These are phyloP conservation scores for Scedosporium minutisporum DNA, from an alignment of 2,329 filamentous ascomycete genomes.

Conservation along the genomic window DNA sequence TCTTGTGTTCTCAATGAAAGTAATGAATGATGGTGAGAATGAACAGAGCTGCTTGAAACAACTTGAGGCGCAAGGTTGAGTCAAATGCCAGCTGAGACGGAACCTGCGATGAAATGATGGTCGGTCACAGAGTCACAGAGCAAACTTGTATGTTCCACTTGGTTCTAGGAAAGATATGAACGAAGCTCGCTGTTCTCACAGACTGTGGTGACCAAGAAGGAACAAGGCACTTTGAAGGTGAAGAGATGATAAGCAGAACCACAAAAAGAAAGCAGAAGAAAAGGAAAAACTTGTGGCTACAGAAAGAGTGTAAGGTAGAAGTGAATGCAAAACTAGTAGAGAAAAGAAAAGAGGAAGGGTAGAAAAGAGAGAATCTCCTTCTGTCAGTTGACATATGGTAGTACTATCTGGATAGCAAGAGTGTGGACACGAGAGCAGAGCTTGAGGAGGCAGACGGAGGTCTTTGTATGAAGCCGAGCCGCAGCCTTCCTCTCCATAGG, in stretches of 20 bases:
- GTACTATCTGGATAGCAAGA: not conserved
- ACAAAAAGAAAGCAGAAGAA: not conserved
- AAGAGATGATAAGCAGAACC: not conserved
- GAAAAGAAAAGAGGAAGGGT: not conserved
- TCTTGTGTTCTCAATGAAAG: not conserved
- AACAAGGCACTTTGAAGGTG: not conserved
- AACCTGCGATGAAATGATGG: not conserved
- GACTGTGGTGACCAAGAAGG: not conserved
- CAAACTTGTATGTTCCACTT: not conserved
- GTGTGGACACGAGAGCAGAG: not conserved
- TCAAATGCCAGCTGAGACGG: not conserved
- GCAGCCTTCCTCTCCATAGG: not conserved
- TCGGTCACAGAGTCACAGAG: not conserved
- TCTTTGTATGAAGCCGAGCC: not conserved
- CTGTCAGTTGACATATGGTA: not conserved
- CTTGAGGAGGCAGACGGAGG: not conserved
- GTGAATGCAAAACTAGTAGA: not conserved
- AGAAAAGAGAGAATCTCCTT: slow-evolving; percentile 4
- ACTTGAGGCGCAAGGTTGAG: not conserved
- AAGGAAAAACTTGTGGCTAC: not conserved
- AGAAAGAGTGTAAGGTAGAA: not conserved
- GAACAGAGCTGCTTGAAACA: not conserved
- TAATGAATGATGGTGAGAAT: not conserved
- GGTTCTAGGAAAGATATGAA: not conserved
- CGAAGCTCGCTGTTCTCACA: not conserved